Percentiles rank a stretch among this genome's conserved stretches.
phyloP scores from a whole-genome alignment of 2,329 filamentous ascomycete genomes.

The Pseudogymnoascus sp. region DNA sequence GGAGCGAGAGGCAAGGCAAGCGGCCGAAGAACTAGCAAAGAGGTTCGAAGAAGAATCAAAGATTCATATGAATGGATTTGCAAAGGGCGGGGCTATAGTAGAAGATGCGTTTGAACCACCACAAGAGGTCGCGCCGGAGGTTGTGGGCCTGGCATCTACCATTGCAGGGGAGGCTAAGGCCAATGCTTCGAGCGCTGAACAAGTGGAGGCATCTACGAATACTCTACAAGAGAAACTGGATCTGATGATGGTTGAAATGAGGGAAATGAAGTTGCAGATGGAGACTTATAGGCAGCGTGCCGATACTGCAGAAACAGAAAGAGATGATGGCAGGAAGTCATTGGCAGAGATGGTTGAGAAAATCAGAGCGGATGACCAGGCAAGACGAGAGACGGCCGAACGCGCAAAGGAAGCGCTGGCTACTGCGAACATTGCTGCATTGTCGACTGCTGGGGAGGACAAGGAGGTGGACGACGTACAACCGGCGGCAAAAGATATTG shows the following conservation, averaged over 20 bases:
- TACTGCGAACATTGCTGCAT: neutral
- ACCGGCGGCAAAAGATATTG: neutral
- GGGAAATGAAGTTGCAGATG: conserved; percentile 70
- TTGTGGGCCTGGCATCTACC: conserved; percentile 8
- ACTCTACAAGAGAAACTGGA: conserved; percentile 66
- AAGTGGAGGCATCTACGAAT: conserved; percentile 33
- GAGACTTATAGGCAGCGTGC: conserved; percentile 69
- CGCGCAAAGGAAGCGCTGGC: conserved; percentile 7
- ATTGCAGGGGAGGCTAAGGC: conserved; percentile 16
- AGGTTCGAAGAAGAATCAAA: conserved; percentile 55
- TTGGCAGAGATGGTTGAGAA: conserved; percentile 82
- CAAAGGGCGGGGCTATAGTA: conserved; percentile 32
- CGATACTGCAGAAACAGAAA: conserved; percentile 72
- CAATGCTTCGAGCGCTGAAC: conserved; percentile 15
- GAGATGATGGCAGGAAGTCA: conserved; percentile 61
- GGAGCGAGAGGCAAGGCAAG: conserved; percentile 73
- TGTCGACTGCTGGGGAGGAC: conserved; percentile 11
- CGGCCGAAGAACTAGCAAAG: conserved; percentile 74
- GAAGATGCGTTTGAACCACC: conserved; percentile 41
- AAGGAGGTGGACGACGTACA: neutral
- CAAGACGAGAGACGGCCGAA: conserved; percentile 19
- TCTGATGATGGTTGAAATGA: conserved; percentile 69
- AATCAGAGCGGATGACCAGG: conserved; percentile 62
- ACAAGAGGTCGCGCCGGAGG: conserved; percentile 25
- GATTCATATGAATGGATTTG: conserved; percentile 33